Base-by-base conservation (phyloP, 1,284 basidiomycete genomes). In the Inonotus obliquus region DNA sequence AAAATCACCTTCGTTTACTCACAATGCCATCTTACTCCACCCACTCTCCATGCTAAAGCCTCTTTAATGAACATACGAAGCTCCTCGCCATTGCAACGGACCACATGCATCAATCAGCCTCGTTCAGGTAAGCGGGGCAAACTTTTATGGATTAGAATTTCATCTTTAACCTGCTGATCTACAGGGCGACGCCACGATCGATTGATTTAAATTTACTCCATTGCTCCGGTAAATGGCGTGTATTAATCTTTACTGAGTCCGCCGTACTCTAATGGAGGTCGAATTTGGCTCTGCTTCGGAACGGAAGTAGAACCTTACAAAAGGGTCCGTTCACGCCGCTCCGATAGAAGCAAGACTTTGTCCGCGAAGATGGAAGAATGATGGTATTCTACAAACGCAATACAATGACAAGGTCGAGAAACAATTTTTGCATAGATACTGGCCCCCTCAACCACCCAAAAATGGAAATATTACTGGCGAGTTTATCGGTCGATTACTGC, bases 1-100 rank as follows among this genome's bases (percentile, higher is more conserved):
- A 52, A 52, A 35, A 32, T 32, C 51, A 35, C 17, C 51, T 52
- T 52, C 51, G 25, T 52, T 52, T 52, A 52, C 51, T 52, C 51
- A 52, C 51, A 25, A 19, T 27, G 29, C 51, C 14, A 17, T n/a
- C 29, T 11, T 4, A 27, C 51, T 52, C 51, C 51, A 52, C 51
- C 51, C 35, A 1, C 2, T 35, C 27, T 35, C 51, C 51, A 35
- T 52, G 27, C 29, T 52, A 35, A 52, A 52, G 51, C 51, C 51
- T 52, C 51, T 35, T 52, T 27, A 52, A 52, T 52, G 51, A 52
- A 52, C 25, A 19, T 4, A 17, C 51, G 51, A 52, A 52, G 51
- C 11, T n/a, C 14, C 13, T 2, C n/a, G 27, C 29, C 9, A 14
- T 38, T 38, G 19, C 37, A 37, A 38, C n/a, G 14, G 17, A 27